Base-by-base conservation (phyloP, 768 basidiomycete genomes). In the Suillus subluteus region DNA sequence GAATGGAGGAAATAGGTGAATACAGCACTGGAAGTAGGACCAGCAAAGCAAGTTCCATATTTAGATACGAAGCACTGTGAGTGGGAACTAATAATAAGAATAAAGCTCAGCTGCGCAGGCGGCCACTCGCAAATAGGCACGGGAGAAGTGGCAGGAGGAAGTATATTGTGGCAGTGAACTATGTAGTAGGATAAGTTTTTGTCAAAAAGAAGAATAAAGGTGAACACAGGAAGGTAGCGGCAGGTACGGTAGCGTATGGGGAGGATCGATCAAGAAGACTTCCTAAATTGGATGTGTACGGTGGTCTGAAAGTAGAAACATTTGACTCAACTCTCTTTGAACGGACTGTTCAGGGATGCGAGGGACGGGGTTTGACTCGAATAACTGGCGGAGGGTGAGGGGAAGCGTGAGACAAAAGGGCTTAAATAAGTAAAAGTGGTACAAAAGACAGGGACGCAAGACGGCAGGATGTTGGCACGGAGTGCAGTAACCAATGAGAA, bases 81-180 rank as follows among this genome's bases (percentile, higher is more conserved):
- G 55, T 40, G 38, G 56, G 61, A 65, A 48, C 18, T n/a, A 58
- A 46, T 56, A 50, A 37, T 48, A 12, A 54, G 26, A 54, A 37
- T 26, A 46, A 52, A 52, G 71, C 40, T 41, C 13, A 37, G 40
- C 71, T 67, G 68, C 63, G 65, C 52, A 43, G 48, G 54, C 54
- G 54, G 54, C 54, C 30, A 30, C 21, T 21, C 40, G 18, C 58
- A 58, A 58, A 58, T 44, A 62, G 64, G 58, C 58, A 62, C 59
- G 58, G n/a, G 52, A 4, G 38, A 59, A 44, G 26, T 26, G 16
- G 48, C 37, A 62, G 21, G 30, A 21, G 62, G 38, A 8, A 6
- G n/a, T 23, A 23, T 4, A 1, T 16, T 30, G 52, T 32, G 54
- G 54, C 54, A 55, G 54, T 32, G 54, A 32, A 55, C 9, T 30